A percentile compares a stretch with the other conserved stretches of the same genome.
These are phyloP conservation scores for Populus nigra DNA, from an alignment of 345 rosid species.

Conservation along the genomic window DNA sequence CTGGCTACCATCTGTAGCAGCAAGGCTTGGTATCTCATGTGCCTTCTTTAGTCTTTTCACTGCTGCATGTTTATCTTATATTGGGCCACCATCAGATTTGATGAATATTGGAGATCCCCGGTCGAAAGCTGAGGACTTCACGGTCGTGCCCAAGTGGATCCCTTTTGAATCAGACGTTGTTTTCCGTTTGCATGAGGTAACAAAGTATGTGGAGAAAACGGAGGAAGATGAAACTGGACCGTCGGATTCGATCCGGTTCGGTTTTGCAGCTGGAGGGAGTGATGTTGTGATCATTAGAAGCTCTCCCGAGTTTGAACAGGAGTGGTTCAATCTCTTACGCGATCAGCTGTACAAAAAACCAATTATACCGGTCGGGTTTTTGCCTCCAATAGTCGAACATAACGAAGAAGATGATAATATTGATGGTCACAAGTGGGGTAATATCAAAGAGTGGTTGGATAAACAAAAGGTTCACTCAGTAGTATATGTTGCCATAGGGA, in stretches of 20 bases:
- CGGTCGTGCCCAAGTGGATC: conserved; percentile 33
- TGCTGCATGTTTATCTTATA: conserved; percentile 7
- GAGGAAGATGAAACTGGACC: conserved; percentile 39
- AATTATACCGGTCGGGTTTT: conserved; percentile 43
- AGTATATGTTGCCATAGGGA: conserved; percentile 48
- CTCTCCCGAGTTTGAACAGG: conserved; percentile 45
- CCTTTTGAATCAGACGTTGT: conserved; percentile 18
- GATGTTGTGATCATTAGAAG: conserved; percentile 44
- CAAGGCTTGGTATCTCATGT: conserved; percentile 17
- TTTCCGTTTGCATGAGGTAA: conserved; percentile 30
- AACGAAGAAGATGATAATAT: conserved; percentile 13
- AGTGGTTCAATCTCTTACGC: conserved; percentile 43
- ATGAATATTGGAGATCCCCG: conserved; percentile 9
- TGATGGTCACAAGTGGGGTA: conserved; percentile 22
- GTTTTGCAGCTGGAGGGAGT: conserved; percentile 27
- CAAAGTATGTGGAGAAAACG: conserved; percentile 39
- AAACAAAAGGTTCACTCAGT: conserved; percentile 37
- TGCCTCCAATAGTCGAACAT: conserved; percentile 29
- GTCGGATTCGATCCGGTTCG: conserved; percentile 45
- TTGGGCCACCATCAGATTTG: conserved; percentile 19
- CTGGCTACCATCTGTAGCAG: conserved; percentile 41
- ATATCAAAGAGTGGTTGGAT: conserved; percentile 39
- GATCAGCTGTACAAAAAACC: conserved; percentile 32
- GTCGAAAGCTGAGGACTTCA: conserved; percentile 26
- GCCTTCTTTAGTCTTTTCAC: conserved; percentile 30